Conservation (phyloP, 345 rosid species). For the Rhodamnia argentea region DNA sequence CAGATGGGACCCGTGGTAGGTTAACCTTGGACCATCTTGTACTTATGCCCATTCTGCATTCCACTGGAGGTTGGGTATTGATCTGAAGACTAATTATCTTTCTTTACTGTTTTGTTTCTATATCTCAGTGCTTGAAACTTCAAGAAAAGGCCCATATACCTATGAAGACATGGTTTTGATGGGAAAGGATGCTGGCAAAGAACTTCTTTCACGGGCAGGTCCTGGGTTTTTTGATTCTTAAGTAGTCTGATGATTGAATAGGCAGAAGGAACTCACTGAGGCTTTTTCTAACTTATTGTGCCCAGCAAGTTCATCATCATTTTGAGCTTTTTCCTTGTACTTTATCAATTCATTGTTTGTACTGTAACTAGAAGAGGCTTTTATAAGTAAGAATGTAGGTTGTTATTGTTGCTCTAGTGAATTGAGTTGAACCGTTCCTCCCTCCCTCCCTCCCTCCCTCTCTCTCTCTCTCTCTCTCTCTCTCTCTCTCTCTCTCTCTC, state of each 20-base stretch:
- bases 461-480: neutral
- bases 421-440: neutral
- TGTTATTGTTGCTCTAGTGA: neutral
- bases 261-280: neutral
- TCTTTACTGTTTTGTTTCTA: conserved; percentile 1
- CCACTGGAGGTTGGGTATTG: neutral
- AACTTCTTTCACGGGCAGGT: conserved; percentile 74
- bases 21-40: neutral
- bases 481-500: neutral
- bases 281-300: neutral
- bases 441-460: neutral
- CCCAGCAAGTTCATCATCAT: neutral
- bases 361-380: neutral
- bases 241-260: neutral
- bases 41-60: neutral
- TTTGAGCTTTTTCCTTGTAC: neutral
- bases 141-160: conserved; percentile 63
- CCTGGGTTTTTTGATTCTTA: conserved; percentile 72
- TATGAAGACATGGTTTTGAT: conserved; percentile 67
- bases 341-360: neutral
- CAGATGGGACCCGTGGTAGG: conserved; percentile 83
- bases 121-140: conserved; percentile 78
- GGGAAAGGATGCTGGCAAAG: conserved; percentile 93
- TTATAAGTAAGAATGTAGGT: neutral
- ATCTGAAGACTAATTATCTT: neutral